Evolutionary conservation across 495 filamentous ascomycete genomes (phyloP), one percentile per base, ranked within the genome.

Genomic region (Penicillium argentinense): DNA sequence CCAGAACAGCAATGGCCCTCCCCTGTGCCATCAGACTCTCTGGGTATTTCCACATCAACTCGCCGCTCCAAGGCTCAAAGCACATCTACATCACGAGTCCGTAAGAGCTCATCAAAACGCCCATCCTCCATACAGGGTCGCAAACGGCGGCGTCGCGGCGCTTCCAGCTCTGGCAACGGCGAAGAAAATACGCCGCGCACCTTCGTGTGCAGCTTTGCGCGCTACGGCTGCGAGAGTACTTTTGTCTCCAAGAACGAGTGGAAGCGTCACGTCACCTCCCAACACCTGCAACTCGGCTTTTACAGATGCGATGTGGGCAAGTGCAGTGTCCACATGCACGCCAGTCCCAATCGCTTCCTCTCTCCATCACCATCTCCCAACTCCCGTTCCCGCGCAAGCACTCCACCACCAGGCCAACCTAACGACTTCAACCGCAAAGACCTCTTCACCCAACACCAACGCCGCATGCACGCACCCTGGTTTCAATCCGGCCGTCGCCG

Each of bases 221-320:
- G 81, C 42, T 95, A 92, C 47, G 87, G 85, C n/a, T 98, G 93
- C 62, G 63, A 63, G 5, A 89, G 87, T 54, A 90, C 82, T 0
- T 97, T 98, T 59, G 84, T 83, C 8, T 91, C 87, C 26, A 96
- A 96, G 64, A 96, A 96, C 57, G 93, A 98, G 63, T 97, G 92
- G 92, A 95, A 97, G 64, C 84, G 92, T 1, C 92, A 97, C 63
- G 83, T 95, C 54, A 69, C 69, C 23, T 86, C 86, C 2, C 86
- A 95, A 60, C 92, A 97, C 61, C 72, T 96, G 25, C 79, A 84
- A 39, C 75, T 90, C 8, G 72, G 82, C 34, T 88, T 86, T 70
- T 97, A 85, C 79, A 77, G 86, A 52, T 97, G 92, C 68, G 79
- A 87, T 43, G 72, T 88, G 18, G 79, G 77, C 28, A 62, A 67